Evolutionary conservation across 768 basidiomycete genomes (phyloP), one percentile per base, ranked within the genome.

Genomic region (Agrocybe pediades): DNA sequence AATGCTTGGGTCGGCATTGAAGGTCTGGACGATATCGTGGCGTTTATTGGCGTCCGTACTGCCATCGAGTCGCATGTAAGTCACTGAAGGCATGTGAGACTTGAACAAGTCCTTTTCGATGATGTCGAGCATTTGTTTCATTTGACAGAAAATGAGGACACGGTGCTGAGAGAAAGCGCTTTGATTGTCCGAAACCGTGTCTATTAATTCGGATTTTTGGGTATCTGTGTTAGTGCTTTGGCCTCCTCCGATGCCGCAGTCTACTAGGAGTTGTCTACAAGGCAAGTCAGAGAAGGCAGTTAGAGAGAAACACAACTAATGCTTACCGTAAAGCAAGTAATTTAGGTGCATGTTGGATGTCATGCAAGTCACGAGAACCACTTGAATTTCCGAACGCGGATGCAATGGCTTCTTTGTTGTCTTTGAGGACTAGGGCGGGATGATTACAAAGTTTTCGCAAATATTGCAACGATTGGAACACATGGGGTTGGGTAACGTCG

Each of bases 91-190:
- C 94, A 99, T 95, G 60, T 88, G 82, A 36, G 81, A 75, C 62
- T 87, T 89, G 82, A 99, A 98, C 7, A 99, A 76, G 64, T 97
- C 92, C 11, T 79, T 87, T 71, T 98, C 95, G 62, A 99, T 95
- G 67, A 98, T 89, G 68, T 99, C 92, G 46, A 99, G 81, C 97
- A 98, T 99, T 68, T 93, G 91, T 69, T 98, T 97, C 85, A 98
- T 92, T 74, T 99, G 97, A 64, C 96, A 98, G 75, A 99, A 99
- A 62, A 99, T 96, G 58, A 99, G 84, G 50, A 96, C 95, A n/a
- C 97, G 92, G 67, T 99, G 97, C 61, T 96, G 95, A 19, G 96
- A 91, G 66, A 95, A 90, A 21, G 82, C 66, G 1, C 79, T 82
- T 39, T 74, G 76, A 21, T 72, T 65, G n/a, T 80, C 80, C 11